phyloP scores from a whole-genome alignment of 2,329 filamentous ascomycete species.

The Pseudofabraea citricarpa region DNA sequence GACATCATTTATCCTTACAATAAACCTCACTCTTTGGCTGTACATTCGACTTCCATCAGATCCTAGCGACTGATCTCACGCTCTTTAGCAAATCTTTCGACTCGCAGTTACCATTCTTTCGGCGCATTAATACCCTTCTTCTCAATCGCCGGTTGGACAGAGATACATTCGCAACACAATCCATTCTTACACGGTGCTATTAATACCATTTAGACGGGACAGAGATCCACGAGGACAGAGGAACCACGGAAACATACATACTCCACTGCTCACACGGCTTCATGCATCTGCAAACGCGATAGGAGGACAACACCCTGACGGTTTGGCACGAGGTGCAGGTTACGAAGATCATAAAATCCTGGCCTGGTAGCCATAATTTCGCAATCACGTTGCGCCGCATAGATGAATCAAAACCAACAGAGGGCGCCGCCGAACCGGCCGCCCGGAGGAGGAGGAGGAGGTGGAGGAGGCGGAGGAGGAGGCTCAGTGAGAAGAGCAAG shows the following conservation, averaged over 20 bases:
- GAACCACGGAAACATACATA: conserved; percentile 12
- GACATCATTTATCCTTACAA: conserved; percentile 11
- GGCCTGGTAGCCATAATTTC: not conserved
- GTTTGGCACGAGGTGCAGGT: conserved; percentile 12
- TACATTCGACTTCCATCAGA: conserved; percentile 13
- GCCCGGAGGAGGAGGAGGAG: conserved; percentile 4
- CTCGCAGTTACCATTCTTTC: conserved; percentile 17
- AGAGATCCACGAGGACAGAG: not conserved
- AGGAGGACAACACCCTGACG: conserved; percentile 17
- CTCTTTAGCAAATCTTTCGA: conserved; percentile 21
- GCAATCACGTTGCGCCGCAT: conserved; percentile 1
- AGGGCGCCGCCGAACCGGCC: conserved; percentile 15
- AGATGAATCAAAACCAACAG: conserved; percentile 24
- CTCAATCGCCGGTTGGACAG: not conserved
- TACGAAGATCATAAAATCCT: conserved; percentile 5
- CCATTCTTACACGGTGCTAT: not conserved
- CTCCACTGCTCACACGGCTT: conserved; percentile 19
- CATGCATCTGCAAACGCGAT: conserved; percentile 26
- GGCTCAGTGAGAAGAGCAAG: conserved; percentile 51
- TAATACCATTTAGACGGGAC: not conserved
- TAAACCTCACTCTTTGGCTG: conserved; percentile 18
- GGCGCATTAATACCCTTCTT: not conserved
- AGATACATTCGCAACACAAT: not conserved
- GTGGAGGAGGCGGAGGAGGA: no score
- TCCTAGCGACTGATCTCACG: conserved; percentile 24